These are phyloP conservation scores for Sugiyamaella castrensis DNA, from an alignment of 1,139 yeast genomes.

Conservation along the genomic window DNA sequence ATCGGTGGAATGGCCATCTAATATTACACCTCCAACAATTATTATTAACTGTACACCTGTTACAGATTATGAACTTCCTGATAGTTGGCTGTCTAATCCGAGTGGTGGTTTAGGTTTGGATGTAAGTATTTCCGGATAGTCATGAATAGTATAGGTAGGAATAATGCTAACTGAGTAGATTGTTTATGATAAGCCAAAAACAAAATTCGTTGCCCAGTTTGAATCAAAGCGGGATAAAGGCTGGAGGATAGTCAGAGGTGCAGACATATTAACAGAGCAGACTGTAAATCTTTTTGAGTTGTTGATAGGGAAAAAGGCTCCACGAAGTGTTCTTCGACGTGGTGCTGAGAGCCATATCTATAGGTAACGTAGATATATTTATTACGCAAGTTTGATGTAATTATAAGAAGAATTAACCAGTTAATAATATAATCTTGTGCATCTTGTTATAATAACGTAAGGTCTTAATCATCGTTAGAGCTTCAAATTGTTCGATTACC, in stretches of 20 bases:
- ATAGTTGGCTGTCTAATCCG: constrained; percentile 17
- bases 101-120: constrained; percentile 18
- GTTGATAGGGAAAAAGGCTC: constrained; percentile 9
- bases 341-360: constrained; percentile 2
- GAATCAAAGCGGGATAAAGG: constrained; percentile 1
- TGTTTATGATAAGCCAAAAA: neutral
- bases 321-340: constrained; percentile 1
- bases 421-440: too few relatives aligned
- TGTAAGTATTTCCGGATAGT: constrained; percentile 7
- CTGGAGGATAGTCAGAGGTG: constrained; percentile 10
- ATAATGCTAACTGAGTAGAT: constrained; percentile 1
- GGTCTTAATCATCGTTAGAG: too few relatives aligned
- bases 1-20: constrained; percentile 14
- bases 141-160: neutral
- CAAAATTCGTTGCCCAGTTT: constrained; percentile 5
- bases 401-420: too few relatives aligned
- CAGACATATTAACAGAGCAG: constrained; percentile 7
- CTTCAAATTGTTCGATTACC: too few relatives aligned
- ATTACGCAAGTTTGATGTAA: too few relatives aligned
- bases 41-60: constrained; percentile 17
- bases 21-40: constrained; percentile 16
- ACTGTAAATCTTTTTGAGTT: constrained; percentile 3
- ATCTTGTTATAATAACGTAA: too few relatives aligned
- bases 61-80: constrained; percentile 7
- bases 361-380: neutral